Percentiles rank a stretch among this genome's conserved stretches.
These are phyloP conservation scores for Hymenoscyphus albidus DNA, from an alignment of 2,329 filamentous ascomycete species.

Conservation along the genomic window DNA sequence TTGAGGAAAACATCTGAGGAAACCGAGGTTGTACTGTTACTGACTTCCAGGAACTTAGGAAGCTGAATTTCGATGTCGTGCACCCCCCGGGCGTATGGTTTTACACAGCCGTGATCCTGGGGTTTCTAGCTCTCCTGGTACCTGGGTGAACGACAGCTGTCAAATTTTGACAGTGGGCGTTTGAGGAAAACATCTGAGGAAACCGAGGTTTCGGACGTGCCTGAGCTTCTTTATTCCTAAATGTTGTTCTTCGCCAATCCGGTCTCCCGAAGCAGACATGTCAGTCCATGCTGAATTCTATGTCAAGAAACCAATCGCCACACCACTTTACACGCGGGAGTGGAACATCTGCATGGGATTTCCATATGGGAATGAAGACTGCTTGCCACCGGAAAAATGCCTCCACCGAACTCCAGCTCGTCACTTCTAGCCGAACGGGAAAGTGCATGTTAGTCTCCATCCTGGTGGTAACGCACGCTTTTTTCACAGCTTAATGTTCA, in stretches of 20 bases:
- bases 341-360: not conserved
- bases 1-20: slow-evolving; percentile 15
- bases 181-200: slow-evolving; percentile 16
- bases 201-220: slow-evolving; percentile 19
- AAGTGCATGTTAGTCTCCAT: not conserved
- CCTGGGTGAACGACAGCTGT: slow-evolving; percentile 18
- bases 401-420: not conserved
- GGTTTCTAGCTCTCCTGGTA: slow-evolving; percentile 2
- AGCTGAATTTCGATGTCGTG: slow-evolving; percentile 4
- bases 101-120: not conserved
- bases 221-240: slow-evolving; percentile 10
- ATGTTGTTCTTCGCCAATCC: not conserved
- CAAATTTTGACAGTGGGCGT: slow-evolving; percentile 11
- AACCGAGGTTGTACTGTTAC: not conserved
- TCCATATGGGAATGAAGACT: not conserved
- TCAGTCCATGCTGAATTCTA: not conserved
- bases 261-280: not conserved
- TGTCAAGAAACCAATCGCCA: not conserved
- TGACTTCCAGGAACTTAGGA: not conserved
- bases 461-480: not conserved
- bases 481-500: not conserved
- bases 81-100: slow-evolving; percentile 2
- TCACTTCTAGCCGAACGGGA: not conserved
- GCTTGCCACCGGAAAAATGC: not conserved
- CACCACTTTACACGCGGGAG: not conserved